Evolutionary conservation across 2,329 filamentous ascomycete genomes (phyloP).

Genomic region (Diplocarpon mali): DNA sequence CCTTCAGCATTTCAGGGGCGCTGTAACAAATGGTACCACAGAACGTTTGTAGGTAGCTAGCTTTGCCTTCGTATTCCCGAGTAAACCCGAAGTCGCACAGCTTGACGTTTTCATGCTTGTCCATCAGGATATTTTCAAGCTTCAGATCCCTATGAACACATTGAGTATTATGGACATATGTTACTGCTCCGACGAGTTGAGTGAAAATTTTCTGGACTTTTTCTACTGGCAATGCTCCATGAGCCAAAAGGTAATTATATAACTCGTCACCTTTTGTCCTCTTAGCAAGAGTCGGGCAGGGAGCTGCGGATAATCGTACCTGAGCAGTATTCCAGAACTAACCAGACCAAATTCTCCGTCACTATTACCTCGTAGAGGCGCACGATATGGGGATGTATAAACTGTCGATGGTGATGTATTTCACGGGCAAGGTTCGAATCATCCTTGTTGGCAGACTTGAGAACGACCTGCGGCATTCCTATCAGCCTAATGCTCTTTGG

Average conservation of each 20-base stretch:
- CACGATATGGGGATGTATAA: conserved; percentile 94
- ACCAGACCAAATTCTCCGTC: conserved; percentile 88
- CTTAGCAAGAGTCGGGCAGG: conserved; percentile 1
- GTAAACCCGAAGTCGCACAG: conserved; percentile 97
- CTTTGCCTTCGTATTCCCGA: conserved; percentile 88
- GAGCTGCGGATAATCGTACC: conserved; percentile 40
- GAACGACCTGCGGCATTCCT: conserved; percentile 59
- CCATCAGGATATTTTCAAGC: conserved; percentile 89
- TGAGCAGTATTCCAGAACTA: conserved; percentile 92
- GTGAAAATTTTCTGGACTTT: conserved; percentile 95
- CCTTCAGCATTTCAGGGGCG: conserved; percentile 95
- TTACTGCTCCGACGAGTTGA: conserved; percentile 87
- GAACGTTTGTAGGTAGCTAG: conserved; percentile 92
- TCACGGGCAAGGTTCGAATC: conserved; percentile 93
- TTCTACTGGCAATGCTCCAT: conserved; percentile 71
- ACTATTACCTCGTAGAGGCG: conserved; percentile 96
- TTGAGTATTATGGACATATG: conserved; percentile 87
- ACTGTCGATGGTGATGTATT: conserved; percentile 97
- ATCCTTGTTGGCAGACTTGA: conserved; percentile 94
- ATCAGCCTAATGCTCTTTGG: conserved; percentile 5
- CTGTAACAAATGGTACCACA: conserved; percentile 97
- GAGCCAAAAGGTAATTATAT: conserved; percentile 85
- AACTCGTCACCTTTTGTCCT: conserved; percentile 68
- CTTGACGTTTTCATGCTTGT: conserved; percentile 96
- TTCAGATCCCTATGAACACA: conserved; percentile 97